These are phyloP conservation scores for Phytophthora macrochlamydospora DNA, from an alignment of 352 stramenopile species.

Conservation along the genomic window DNA sequence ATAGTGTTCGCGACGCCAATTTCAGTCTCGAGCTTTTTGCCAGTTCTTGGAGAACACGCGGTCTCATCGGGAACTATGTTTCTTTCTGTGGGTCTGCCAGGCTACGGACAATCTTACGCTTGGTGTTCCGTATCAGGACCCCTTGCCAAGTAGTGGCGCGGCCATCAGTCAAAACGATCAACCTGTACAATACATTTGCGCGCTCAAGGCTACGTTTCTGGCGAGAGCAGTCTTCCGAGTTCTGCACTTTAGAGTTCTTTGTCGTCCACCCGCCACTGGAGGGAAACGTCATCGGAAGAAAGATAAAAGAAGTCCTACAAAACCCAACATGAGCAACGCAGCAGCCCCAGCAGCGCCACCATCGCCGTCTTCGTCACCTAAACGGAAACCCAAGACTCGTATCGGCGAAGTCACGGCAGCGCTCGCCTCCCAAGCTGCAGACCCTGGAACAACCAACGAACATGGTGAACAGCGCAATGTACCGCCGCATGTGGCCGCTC, in stretches of 20 bases:
- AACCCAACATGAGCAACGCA: constrained; percentile 8
- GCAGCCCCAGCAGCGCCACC: constrained; percentile 3
- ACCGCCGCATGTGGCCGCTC: constrained; percentile 21
- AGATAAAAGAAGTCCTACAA: constrained; percentile 12
- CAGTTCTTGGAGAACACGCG: constrained; percentile 52
- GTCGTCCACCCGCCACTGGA: constrained; percentile 7
- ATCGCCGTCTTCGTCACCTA: constrained; percentile 20
- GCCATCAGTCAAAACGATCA: neutral
- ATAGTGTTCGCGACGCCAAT: constrained; percentile 24
- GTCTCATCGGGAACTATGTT: constrained; percentile 49
- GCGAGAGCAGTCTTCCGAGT: constrained; percentile 53
- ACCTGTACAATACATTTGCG: constrained; percentile 40
- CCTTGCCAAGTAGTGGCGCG: neutral
- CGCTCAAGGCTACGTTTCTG: constrained; percentile 60
- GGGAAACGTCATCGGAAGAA: constrained; percentile 17
- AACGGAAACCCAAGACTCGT: constrained; percentile 37
- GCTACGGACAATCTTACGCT: constrained; percentile 48
- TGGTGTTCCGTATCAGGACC: constrained; percentile 52
- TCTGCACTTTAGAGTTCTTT: constrained; percentile 44
- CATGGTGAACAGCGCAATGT: neutral
- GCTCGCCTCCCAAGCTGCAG: neutral
- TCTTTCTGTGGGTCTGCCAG: constrained; percentile 62
- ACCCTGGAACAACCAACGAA: neutral
- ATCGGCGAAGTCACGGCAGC: constrained; percentile 14
- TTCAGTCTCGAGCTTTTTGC: constrained; percentile 64